Conservation (phyloP, 306 rosid species). For the Malus fusca region DNA sequence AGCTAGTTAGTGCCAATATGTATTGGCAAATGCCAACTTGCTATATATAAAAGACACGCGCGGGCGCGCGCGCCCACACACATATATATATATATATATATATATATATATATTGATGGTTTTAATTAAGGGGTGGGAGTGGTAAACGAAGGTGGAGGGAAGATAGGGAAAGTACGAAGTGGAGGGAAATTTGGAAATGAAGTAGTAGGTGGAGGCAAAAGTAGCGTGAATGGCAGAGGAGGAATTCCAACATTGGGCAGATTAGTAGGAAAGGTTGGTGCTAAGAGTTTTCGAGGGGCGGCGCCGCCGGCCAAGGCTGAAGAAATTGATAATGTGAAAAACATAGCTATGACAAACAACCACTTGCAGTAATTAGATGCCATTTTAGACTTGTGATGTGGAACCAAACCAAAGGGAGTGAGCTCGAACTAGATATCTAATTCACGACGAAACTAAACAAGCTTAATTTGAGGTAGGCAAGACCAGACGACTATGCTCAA, state of each 20-base stretch:
- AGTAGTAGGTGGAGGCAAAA: constrained; percentile 1
- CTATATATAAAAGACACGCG: too few species aligned
- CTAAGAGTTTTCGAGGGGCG: constrained; percentile 4
- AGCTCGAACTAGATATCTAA: too few species aligned
- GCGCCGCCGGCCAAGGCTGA: background rate
- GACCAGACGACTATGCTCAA: background rate
- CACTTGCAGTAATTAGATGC: background rate
- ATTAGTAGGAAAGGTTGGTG: background rate
- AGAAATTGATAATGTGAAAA: background rate
- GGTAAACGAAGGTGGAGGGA: background rate
- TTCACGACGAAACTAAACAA: background rate
- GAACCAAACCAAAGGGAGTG: background rate
- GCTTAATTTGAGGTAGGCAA: background rate
- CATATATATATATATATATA: too few species aligned
- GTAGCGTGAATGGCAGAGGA: background rate
- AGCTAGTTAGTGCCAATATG: background rate
- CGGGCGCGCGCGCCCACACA: accelerated
- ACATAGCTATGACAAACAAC: background rate
- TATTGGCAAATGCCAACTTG: background rate
- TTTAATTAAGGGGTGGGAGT: background rate
- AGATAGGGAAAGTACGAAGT: background rate
- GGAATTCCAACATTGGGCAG: background rate
- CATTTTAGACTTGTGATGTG: background rate
- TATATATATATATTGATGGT: background rate
- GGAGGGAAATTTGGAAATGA: background rate